A percentile compares a stretch with the other conserved stretches of the same genome.
Evolutionary conservation across 2,329 filamentous ascomycete species (phyloP).

Genomic region (Ophiostoma fasciatum): DNA sequence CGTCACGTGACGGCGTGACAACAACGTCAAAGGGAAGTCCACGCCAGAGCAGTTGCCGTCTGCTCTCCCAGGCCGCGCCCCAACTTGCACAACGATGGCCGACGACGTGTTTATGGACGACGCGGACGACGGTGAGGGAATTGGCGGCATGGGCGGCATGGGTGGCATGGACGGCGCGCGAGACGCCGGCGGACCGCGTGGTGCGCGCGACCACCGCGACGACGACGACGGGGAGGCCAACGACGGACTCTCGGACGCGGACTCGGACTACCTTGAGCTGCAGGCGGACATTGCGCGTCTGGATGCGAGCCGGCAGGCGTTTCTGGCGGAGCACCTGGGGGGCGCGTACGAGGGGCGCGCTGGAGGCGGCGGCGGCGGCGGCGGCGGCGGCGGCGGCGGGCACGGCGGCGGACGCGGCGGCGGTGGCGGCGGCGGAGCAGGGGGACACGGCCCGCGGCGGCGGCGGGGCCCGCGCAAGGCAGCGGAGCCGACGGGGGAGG

Average conservation of each 20-base stretch:
- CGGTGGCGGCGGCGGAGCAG: conserved; percentile 8
- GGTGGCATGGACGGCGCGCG: not conserved
- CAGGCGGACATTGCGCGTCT: conserved; percentile 24
- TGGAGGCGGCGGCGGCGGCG: not conserved
- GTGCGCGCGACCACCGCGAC: conserved; percentile 7
- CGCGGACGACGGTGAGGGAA: conserved; percentile 6
- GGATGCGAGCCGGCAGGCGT: conserved; percentile 21
- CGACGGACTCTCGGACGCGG: conserved; percentile 20
- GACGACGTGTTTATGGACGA: not conserved
- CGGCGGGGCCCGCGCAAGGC: conserved; percentile 39
- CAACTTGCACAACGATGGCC: conserved; percentile 1
- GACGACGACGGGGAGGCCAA: conserved; percentile 7
- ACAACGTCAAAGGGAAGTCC: too few species aligned
- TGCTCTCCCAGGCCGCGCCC: too few species aligned
- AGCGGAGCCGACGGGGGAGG: conserved; percentile 54
- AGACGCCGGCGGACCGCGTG: conserved; percentile 7
- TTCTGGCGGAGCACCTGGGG: conserved; percentile 18
- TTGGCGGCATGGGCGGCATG: not conserved
- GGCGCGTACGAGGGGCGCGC: conserved; percentile 7
- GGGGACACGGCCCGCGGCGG: conserved; percentile 8
- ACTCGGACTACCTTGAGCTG: conserved; percentile 27
- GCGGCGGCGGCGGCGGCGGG: conserved; percentile 4
- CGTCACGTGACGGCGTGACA: too few species aligned
- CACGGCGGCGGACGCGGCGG: not conserved
- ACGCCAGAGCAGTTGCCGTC: too few species aligned